Conservation (phyloP, 768 basidiomycete genomes). For the Leccinellum albellum region DNA sequence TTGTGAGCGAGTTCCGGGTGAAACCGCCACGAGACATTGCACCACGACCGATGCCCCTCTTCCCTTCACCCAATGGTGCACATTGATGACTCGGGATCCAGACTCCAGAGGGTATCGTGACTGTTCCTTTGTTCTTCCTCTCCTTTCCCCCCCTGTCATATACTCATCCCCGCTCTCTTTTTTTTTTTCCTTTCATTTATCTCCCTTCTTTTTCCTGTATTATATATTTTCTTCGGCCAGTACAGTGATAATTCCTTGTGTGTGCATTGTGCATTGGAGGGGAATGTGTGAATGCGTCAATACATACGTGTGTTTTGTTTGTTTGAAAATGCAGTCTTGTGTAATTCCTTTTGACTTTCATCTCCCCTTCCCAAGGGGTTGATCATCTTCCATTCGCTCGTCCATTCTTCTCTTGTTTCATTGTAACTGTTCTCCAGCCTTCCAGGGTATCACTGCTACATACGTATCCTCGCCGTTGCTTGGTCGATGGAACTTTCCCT, state of each 20-base stretch:
- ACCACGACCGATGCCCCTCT: conserved; percentile 36
- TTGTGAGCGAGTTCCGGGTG: conserved; percentile 74
- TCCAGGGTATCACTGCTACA: background rate
- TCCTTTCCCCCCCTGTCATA: background rate
- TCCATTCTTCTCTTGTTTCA: background rate
- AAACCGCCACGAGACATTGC: conserved; percentile 59
- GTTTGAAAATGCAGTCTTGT: conserved; percentile 15
- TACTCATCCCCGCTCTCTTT: conserved; percentile 8
- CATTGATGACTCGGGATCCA: conserved; percentile 16
- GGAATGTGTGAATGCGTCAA: conserved; percentile 11
- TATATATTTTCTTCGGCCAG: conserved; percentile 21
- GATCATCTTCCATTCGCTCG: background rate
- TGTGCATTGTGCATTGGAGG: conserved; percentile 17
- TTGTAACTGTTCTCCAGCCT: background rate
- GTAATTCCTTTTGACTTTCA: conserved; percentile 6
- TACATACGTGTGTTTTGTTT: conserved; percentile 15
- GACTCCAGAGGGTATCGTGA: conserved; percentile 5
- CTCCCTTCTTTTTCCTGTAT: conserved; percentile 21
- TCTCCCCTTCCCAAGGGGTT: background rate
- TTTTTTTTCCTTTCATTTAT: conserved; percentile 23
- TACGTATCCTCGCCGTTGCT: background rate
- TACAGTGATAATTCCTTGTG: conserved; percentile 24
- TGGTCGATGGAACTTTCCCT: background rate
- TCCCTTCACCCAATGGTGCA: conserved; percentile 37
- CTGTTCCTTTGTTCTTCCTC: background rate